A percentile compares a stretch with the other conserved stretches of the same genome.
These are phyloP conservation scores for Aspergillus sclerotiicarbonarius DNA, from an alignment of 495 filamentous ascomycete genomes.

Conservation along the genomic window DNA sequence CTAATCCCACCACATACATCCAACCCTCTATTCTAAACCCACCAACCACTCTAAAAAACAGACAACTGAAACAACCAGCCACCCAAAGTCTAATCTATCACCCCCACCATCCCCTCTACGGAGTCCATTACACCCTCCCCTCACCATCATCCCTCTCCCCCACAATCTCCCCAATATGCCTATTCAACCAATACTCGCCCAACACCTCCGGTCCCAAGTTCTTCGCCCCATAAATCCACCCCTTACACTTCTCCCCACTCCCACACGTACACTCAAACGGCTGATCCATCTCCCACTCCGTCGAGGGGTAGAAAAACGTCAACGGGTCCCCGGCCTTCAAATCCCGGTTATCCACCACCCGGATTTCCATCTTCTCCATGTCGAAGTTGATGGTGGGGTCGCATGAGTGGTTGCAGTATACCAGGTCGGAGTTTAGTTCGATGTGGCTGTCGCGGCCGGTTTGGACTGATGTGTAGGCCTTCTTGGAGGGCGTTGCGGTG, in stretches of 20 bases:
- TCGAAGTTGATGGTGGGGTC: conserved; percentile 68
- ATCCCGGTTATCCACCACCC: conserved; percentile 56
- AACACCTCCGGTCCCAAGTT: conserved; percentile 26
- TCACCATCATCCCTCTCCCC: conserved; percentile 16
- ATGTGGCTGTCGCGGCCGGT: conserved; percentile 59
- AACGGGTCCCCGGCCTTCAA: conserved; percentile 58
- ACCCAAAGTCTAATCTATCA: background rate
- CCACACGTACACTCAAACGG: conserved; percentile 67
- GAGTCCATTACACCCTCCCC: background rate
- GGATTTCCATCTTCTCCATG: conserved; percentile 59
- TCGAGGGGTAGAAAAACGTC: conserved; percentile 78
- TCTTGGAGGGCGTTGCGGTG: conserved; percentile 52
- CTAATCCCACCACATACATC: too few relatives aligned
- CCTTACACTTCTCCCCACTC: conserved; percentile 28
- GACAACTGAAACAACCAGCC: background rate
- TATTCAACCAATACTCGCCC: conserved; percentile 40
- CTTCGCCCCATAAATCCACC: conserved; percentile 37
- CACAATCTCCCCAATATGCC: conserved; percentile 33
- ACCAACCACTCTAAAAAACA: background rate
- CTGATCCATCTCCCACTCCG: conserved; percentile 75
- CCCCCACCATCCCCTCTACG: background rate
- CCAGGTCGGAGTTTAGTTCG: conserved; percentile 71
- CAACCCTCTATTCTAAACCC: too few relatives aligned
- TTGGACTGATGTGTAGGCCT: conserved; percentile 72
- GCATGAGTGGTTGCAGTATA: conserved; percentile 77